Base-by-base conservation (phyloP, 2,329 filamentous ascomycete species). In the Bipolaris gigantea region DNA sequence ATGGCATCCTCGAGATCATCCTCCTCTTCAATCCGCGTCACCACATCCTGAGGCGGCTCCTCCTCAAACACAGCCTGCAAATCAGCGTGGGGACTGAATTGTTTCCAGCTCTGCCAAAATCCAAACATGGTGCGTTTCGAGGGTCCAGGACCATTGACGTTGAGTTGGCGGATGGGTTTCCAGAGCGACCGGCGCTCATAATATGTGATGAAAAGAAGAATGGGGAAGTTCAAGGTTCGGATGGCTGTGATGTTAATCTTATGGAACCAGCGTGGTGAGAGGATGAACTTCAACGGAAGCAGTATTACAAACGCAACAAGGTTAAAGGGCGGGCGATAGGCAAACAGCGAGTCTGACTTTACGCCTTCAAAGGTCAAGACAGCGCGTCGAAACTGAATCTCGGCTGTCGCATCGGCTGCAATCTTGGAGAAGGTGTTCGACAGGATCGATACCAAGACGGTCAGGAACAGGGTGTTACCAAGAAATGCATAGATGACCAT, bases 401-500 rank as follows among this genome's bases (percentile, higher is more conserved):
- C 90, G n/a, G 89, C 86, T 0, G 86, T 87, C 1, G 89, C 88
- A 62, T 93, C 91, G 49, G 81, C 77, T 6, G 89, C 88, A 48
- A 94, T 90, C 57, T 84, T 89, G 66, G 86, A 86, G 70, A 94
- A 95, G 0, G 90, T 94, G 67, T 91, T 92, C 57, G 86, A 89
- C 10, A 95, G 81, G 83, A 93, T 93, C 11, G 90, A 92, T 1
- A 95, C 90, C 15, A 94, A 81, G 57, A 95, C 91, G 2, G 90
- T 94, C n/a, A 95, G 81, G 76, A 94, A 95, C 50, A 94, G 82
- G 0, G 89, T 94, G 74, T 94, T 94, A 38, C 90, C 90, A 3
- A 95, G 79, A 71, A 94, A 94, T 1, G 90, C 88, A 71, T 94
- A 95, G 15, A 88, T 82, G 50, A 94, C 82, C 89, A 94, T 94